phyloP scores from a whole-genome alignment of 2,329 filamentous ascomycete species.

The Xenoacremonium recifei region DNA sequence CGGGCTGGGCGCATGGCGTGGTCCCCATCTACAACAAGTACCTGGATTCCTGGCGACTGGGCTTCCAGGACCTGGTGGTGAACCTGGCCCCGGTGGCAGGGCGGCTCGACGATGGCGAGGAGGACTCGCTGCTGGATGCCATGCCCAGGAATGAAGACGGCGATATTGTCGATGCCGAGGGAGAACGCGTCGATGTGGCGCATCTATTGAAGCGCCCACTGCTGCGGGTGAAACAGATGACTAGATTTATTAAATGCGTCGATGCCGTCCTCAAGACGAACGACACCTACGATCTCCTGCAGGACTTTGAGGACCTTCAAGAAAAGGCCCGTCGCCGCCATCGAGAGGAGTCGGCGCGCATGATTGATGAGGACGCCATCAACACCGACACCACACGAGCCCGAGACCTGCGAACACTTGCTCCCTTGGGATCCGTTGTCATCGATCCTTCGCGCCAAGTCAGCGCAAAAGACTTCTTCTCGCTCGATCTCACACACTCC shows the following conservation, averaged over 20 bases:
- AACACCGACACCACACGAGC: constrained; percentile 79
- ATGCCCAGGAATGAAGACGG: constrained; percentile 63
- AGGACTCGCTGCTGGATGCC: constrained; percentile 58
- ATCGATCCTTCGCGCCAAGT: constrained; percentile 82
- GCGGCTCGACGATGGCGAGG: constrained; percentile 57
- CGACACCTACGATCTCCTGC: constrained; percentile 38
- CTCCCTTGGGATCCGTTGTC: constrained; percentile 64
- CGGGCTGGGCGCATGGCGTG: constrained; percentile 78
- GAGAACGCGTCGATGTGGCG: constrained; percentile 90
- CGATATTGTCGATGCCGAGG: constrained; percentile 68
- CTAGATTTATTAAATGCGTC: constrained; percentile 75
- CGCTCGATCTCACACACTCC: constrained; percentile 80
- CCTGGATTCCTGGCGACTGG: constrained; percentile 82
- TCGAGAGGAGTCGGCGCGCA: constrained; percentile 67
- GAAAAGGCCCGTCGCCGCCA: constrained; percentile 68
- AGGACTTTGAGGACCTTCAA: constrained; percentile 69
- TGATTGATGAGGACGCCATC: constrained; percentile 80
- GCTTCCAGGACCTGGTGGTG: constrained; percentile 92
- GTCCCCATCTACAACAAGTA: constrained; percentile 82
- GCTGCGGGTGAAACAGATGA: constrained; percentile 82
- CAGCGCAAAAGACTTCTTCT: constrained; percentile 85
- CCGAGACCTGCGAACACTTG: constrained; percentile 76
- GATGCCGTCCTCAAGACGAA: constrained; percentile 53
- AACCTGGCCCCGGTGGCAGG: constrained; percentile 74
- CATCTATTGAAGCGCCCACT: constrained; percentile 88